Evolutionary conservation across 1,284 basidiomycete genomes (phyloP), one percentile per base, ranked within the genome.

Genomic region (Moesziomyces antarcticus): DNA sequence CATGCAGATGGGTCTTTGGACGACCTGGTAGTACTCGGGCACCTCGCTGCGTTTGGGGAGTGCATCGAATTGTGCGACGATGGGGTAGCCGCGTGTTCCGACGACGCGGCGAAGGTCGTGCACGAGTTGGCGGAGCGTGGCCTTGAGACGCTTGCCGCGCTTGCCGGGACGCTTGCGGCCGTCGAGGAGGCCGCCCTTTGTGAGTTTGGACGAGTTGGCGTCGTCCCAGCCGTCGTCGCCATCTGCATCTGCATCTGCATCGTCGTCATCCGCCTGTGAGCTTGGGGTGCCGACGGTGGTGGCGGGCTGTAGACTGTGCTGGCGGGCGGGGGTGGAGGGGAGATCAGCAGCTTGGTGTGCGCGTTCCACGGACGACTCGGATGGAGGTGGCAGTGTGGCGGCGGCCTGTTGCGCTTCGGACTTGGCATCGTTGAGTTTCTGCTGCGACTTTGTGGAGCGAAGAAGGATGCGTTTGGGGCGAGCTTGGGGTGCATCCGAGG

Each of bases 11-110:
- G 82, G 82, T 24, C 58, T 56, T 24, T 58, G 55, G 43, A 84
- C 77, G 13, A 80, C 60, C 45, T 78, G 73, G 56, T 84, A 84
- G 73, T 84, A 84, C 45, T 83, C 76, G 2, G 82, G 82, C 40
- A 74, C 72, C 37, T 82, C 66, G n/a, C 47, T 40, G 11, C 60
- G 68, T 30, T 75, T 63, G 11, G 82, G 82, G 24, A 83, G 73
- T 47, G 71, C 51, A n/a, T 75, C 58, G 49, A 83, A 83, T 57
- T 73, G 57, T 14, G 73, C 73, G 14, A 67, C 62, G 49, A 75
- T 30, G 18, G 56, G 55, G 35, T 64, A 74, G 47, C 73, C 77
- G 13, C 73, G 67, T n/a, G 45, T 40, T 43, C 70, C 67, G 14
- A 64, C 45, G 16, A 74, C 56, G 21, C 61, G 50, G 44, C 68